Evolutionary conservation across 2,329 filamentous ascomycete species (phyloP).

Genomic region (Fragosphaeria purpurea): DNA sequence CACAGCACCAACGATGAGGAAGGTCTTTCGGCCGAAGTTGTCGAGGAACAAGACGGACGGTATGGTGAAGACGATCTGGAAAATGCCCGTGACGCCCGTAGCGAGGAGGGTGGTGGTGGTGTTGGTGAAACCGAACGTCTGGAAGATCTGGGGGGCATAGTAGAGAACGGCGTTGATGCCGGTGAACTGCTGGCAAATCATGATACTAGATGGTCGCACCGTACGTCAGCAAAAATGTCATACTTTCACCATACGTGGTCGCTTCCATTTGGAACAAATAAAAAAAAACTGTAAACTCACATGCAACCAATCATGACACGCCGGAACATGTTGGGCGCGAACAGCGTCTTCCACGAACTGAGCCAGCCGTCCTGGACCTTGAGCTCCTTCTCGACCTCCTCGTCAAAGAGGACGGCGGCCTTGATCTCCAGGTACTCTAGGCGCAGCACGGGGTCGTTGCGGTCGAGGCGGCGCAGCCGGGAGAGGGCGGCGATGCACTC

Average conservation of each 20-base stretch:
- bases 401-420: constrained; percentile 42
- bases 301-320: constrained; percentile 37
- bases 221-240: constrained; percentile 22
- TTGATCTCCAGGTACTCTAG: constrained; percentile 38
- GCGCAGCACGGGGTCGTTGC: constrained; percentile 26
- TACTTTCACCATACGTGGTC: constrained; percentile 31
- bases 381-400: constrained; percentile 67
- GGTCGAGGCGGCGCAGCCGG: constrained; percentile 20
- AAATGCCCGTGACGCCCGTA: constrained; percentile 53
- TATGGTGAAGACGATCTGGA: constrained; percentile 28
- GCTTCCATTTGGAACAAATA: no score
- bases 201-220: constrained; percentile 16
- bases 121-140: constrained; percentile 50
- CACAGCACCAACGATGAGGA: constrained; percentile 16
- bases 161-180: constrained; percentile 53
- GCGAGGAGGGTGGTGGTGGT: constrained; percentile 49
- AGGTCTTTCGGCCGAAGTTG: constrained; percentile 22
- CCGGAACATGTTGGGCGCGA: constrained; percentile 42
- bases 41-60: constrained; percentile 54
- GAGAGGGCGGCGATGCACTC: constrained; percentile 15
- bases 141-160: constrained; percentile 59
- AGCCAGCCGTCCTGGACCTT: constrained; percentile 56
- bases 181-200: constrained; percentile 47
- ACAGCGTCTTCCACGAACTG: constrained; percentile 57
- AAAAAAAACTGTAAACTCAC: constrained; percentile 17